Conservation (phyloP, 495 filamentous ascomycete species). For the Aspergillus haitiensis region DNA sequence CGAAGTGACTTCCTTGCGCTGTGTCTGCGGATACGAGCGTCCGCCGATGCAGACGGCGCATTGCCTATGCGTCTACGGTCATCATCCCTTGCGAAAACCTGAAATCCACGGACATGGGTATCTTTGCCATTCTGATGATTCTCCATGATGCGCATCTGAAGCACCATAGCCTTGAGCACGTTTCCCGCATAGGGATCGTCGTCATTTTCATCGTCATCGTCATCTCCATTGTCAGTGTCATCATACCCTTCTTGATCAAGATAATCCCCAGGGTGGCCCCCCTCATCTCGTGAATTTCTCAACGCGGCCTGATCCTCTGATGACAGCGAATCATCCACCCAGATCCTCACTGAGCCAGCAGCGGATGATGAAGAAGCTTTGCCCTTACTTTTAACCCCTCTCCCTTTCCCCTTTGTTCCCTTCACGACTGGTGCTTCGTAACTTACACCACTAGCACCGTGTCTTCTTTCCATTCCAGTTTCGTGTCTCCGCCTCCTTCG, state of each 20-base stretch:
- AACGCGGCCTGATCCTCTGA: constrained; percentile 4
- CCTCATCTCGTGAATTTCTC: background rate
- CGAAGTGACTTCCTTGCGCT: constrained; percentile 35
- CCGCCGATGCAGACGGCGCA: constrained; percentile 43
- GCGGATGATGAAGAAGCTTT: background rate
- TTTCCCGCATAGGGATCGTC: constrained; percentile 54
- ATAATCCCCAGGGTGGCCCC: constrained; percentile 9
- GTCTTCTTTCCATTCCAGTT: background rate
- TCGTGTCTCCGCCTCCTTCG: constrained; percentile 10
- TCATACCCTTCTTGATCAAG: constrained; percentile 23
- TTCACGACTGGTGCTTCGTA: background rate
- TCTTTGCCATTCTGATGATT: constrained; percentile 99
- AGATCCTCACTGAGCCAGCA: background rate
- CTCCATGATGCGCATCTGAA: constrained; percentile 84
- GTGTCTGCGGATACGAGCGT: constrained; percentile 33
- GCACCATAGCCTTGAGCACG: constrained; percentile 78
- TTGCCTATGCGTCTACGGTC: constrained; percentile 32
- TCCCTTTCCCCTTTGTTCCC: constrained; percentile 6
- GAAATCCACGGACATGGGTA: constrained; percentile 90
- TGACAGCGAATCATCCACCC: constrained; percentile 14
- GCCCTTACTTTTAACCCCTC: background rate
- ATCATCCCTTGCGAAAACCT: constrained; percentile 81
- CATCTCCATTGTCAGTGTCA: constrained; percentile 37
- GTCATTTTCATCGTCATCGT: constrained; percentile 29
- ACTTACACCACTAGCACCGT: background rate